Evolutionary conservation across 2,329 filamentous ascomycete species (phyloP), one percentile per base, ranked within the genome.

Genomic region (Chalaropsis thielavioides): DNA sequence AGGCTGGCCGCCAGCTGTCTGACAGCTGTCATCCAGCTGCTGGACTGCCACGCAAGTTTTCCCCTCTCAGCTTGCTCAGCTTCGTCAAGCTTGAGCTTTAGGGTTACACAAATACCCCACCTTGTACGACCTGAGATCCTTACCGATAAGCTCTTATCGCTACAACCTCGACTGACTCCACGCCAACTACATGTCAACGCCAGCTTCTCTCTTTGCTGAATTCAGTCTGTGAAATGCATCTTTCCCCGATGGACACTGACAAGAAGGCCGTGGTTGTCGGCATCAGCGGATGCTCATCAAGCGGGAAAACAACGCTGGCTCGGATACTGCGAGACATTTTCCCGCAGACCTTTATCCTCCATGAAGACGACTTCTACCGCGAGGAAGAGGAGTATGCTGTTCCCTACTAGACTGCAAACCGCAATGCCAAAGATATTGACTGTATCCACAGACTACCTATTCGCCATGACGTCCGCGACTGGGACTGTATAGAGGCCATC

Each of bases 361-460:
- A 99, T 74, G 85, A 96, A 73, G 94, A 99, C 77, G 94, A 99
- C 75, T 99, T 97, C 73, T 99, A 96, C 77, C 85, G 84, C 69
- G 79, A 88, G 0, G 92, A 97, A 72, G 76, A 81, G 38, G 81
- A 90, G 81, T 89, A 71, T 72, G 80, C 75, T 10, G 19, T 43
- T 56, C 31, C 27, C n/a, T 17, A 5, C 27, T 27, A 3, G 27
- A 40, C 60, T 63, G 43, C 1, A 35, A 3, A 38, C 17, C 24
- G n/a, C 8, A 7, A 19, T 58, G 4, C 13, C 46, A 13, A n/a
- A 7, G 31, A 5, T 3, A 7, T n/a, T 49, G 24, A 43, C 31
- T 35, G 15, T 19, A 24, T 4, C 0, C 8, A 17, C 27, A 69
- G 65, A 24, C 44, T 69, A 7, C 68, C 68, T 19, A 56, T 65